Base-by-base conservation (phyloP, 192 early-diverging fungal species). In the Backusella tuberculispora region DNA sequence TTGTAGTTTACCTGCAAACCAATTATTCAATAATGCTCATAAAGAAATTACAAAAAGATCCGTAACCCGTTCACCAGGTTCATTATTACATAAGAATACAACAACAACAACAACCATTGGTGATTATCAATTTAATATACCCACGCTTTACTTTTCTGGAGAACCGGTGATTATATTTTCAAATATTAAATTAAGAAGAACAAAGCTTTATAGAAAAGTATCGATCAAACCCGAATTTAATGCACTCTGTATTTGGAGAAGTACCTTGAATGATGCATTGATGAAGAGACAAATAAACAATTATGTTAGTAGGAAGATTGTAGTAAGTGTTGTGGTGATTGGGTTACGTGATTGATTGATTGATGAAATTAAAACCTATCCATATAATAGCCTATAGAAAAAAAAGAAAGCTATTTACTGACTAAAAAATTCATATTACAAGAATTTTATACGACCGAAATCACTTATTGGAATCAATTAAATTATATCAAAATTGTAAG, bases 391-490 rank as follows among this genome's bases (percentile, higher is more conserved):
- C 34, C 24, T 56, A 14, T 56, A 72, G 26, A 46, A 63, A 37
- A 46, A 5, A 45, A 65, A 29, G 21, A 21, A 17, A n/a, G 21
- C 29, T 74, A 21, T 17, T 9, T 64, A 43, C 14, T 50, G 40
- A 80, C 74, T 19, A 56, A 71, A 40, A 64, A 45, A n/a, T 80
- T 80, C 50, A 80, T 80, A 38, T 42, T 76, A 13, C 41, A 69
- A 44, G 78, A 80, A 63, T 73, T 80, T 63, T 80, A 80, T 56
- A 76, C 70, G 13, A 80, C 78, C 6, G 78, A 80, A 64, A 71
- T 73, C 12, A 76, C 74, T 21, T 80, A 73, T 43, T 71, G 83
- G 72, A 82, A 85, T 74, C 84, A 85, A 73, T 66, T 87, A 80
- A 76, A 80, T 45, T 82, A 76, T 40, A 71, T 66, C 40, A 76